Conservation (phyloP, 139 green algal species). For the Closterium sp. region DNA sequence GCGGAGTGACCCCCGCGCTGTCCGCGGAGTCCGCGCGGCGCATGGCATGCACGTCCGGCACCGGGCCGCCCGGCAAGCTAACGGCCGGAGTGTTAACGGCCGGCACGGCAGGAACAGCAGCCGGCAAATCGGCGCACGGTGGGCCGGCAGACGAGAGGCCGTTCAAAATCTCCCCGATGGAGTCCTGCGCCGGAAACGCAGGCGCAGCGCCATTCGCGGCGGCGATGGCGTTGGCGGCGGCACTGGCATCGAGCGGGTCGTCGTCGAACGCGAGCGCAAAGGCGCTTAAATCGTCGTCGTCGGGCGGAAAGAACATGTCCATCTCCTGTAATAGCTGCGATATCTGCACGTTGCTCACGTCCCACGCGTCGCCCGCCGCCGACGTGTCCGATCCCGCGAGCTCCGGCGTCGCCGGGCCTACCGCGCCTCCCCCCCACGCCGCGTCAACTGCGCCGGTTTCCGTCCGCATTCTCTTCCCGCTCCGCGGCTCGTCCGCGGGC, state of each 20-base stretch:
- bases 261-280: neutral
- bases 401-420: neutral
- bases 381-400: neutral
- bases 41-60: neutral
- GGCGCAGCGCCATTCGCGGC: neutral
- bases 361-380: neutral
- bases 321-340: slow-evolving; percentile 2
- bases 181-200: neutral
- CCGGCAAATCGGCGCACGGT: neutral
- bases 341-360: slow-evolving; percentile 3
- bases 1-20: neutral
- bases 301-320: neutral
- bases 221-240: neutral
- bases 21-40: neutral
- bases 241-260: neutral
- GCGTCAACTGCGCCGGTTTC: neutral
- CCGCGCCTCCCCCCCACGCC: neutral
- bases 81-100: neutral
- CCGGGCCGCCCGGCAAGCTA: no score
- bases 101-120: neutral
- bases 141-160: neutral
- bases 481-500: neutral
- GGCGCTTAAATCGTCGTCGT: neutral
- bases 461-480: neutral
- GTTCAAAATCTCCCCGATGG: neutral